phyloP scores from a whole-genome alignment of 78 protist genomes.

The Capsaspora owczarzaki region DNA sequence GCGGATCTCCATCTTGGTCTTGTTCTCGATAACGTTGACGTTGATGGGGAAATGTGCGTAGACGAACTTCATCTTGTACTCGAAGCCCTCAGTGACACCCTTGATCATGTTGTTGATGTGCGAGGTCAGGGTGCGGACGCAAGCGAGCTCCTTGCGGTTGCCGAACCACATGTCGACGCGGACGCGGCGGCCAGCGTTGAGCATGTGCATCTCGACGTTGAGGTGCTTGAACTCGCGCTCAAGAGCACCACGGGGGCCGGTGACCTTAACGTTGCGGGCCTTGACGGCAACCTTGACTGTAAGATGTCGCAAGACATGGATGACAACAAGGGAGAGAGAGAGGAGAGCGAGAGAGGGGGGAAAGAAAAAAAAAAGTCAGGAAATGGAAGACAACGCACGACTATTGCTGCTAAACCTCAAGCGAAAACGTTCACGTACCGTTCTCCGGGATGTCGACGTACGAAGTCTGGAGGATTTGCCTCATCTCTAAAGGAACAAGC shows the following conservation, averaged over 20 bases:
- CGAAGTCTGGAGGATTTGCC: neutral
- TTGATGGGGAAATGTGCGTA: constrained; percentile 98
- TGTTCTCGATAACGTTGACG: constrained; percentile 54
- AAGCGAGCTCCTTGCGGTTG: constrained; percentile 58
- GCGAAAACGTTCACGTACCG: neutral
- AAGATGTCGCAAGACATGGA: neutral
- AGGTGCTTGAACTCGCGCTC: constrained; percentile 75
- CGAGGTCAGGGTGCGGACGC: constrained; percentile 77
- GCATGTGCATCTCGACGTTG: constrained; percentile 54
- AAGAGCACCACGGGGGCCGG: constrained; percentile 93
- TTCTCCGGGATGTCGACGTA: constrained; percentile 5
- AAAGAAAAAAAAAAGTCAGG: neutral
- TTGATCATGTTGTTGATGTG: constrained; percentile 94
- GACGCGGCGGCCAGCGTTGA: constrained; percentile 17
- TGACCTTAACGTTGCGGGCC: constrained; percentile 76
- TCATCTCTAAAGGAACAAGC: too few species aligned
- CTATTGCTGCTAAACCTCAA: neutral
- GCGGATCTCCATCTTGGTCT: constrained; percentile 82
- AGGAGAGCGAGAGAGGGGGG: neutral
- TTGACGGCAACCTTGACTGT: constrained; percentile 50
- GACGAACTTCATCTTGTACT: constrained; percentile 96
- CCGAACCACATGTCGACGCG: constrained; percentile 77
- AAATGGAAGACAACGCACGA: neutral
- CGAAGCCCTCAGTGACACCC: constrained; percentile 97
- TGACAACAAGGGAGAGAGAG: neutral